Evolutionary conservation across 192 early-diverging fungal genomes (phyloP).

Genomic region (Jimgerdemannia lactiflua): DNA sequence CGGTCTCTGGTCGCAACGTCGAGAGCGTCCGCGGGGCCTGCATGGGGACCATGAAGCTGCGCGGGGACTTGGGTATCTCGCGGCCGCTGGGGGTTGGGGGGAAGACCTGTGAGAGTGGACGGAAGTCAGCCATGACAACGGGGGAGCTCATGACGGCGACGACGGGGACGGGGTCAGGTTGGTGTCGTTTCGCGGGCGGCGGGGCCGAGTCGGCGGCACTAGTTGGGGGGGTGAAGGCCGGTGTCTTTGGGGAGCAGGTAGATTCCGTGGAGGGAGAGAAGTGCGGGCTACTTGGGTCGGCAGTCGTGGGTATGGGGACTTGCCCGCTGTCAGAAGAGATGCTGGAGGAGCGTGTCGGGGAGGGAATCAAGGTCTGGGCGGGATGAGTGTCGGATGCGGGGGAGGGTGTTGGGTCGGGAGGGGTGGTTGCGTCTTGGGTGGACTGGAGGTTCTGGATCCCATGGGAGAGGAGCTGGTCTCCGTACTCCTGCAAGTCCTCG

Average conservation of each 20-base stretch:
- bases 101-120: background rate
- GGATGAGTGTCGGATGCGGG: no score
- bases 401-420: background rate
- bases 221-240: background rate
- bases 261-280: background rate
- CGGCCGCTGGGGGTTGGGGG: background rate
- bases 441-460: background rate
- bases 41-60: background rate
- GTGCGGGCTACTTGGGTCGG: background rate
- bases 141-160: background rate
- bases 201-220: background rate
- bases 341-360: background rate
- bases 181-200: background rate
- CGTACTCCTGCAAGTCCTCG: constrained; percentile 58
- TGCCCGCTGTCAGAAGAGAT: background rate
- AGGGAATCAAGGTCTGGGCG: no score
- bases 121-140: background rate
- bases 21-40: no score
- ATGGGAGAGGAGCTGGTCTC: constrained; percentile 54
- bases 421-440: background rate
- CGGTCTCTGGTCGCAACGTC: background rate
- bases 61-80: background rate
- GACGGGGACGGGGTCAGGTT: background rate
- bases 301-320: background rate
- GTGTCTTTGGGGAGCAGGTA: background rate